Evolutionary conservation across 1,139 yeast species (phyloP), one percentile per base, ranked within the genome.

Genomic region (Pichia sp.): DNA sequence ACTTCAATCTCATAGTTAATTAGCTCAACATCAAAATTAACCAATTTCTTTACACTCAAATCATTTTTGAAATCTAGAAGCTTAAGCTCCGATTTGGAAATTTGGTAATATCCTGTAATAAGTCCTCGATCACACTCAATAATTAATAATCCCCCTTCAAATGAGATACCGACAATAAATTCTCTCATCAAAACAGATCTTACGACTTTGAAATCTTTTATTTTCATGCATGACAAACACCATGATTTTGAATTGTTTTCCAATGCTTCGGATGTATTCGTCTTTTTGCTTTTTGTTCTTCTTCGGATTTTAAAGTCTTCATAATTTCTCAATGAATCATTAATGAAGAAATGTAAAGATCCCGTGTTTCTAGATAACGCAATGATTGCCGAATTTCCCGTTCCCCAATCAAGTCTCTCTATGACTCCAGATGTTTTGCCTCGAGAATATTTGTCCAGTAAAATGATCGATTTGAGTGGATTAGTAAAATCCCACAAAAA

Each of bases 401-500:
- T 48, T 41, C 71, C 72, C 88, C 90, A 82, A 36, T 72, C 61
- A 3, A 81, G 64, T 27, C 73, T 70, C 37, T 67, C 65, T 16
- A 81, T 71, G 2, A 68, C 60, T 0, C 85, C 79, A 3, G 81
- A 72, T 0, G 85, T 80, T 54, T 77, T 78, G 3, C 90, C 90
- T 37, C 88, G 66, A 9, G 64, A 64, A 53, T 79, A 81, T 51
- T 77, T 75, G 11, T 85, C 87, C 43, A 78, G 60, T 28, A 81
- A 62, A 0, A 76, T 66, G 3, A 81, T 69, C 50, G 77, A 77
- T 1, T 55, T 55, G 0, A 81, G 78, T 35, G 73, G 62, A 47
- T 72, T 70, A 39, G 80, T 69, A 45, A 76, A 67, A 55, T 82
- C 90, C 83, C 86, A 82, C 52, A 80, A 67, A 54, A 70, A 79